A percentile compares a stretch with the other conserved stretches of the same genome.
Evolutionary conservation across 257 asterid genomes (phyloP).

Genomic region (Ophiorrhiza pumila): DNA sequence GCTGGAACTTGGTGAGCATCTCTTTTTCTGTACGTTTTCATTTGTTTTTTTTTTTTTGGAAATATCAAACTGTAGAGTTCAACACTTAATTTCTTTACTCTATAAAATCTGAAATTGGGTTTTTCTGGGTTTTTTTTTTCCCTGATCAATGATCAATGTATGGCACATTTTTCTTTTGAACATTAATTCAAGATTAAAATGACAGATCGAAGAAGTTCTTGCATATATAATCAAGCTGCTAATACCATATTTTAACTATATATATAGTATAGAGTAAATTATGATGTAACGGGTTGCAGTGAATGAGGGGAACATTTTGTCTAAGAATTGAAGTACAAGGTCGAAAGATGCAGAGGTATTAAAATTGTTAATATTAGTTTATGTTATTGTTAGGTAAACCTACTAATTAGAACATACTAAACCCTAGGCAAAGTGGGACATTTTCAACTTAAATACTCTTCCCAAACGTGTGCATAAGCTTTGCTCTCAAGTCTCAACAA

Average conservation of each 20-base stretch:
- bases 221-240: constrained; percentile 19
- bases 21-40: neutral
- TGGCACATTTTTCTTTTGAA: neutral
- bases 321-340: constrained; percentile 25
- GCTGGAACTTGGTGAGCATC: neutral
- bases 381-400: constrained; percentile 34
- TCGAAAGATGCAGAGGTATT: constrained; percentile 13
- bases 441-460: constrained; percentile 12
- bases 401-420: constrained; percentile 20
- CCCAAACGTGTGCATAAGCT: constrained; percentile 30
- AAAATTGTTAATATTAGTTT: constrained; percentile 9
- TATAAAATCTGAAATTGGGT: neutral
- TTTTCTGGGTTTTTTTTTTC: neutral
- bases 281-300: constrained; percentile 25
- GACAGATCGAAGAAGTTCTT: constrained; percentile 3
- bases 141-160: too few relatives aligned
- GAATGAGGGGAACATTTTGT: constrained; percentile 36
- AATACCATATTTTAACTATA: too few relatives aligned
- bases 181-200: neutral
- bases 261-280: too few relatives aligned
- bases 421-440: constrained; percentile 19
- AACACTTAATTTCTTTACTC: neutral
- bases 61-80: neutral
- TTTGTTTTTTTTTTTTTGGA: too few relatives aligned
- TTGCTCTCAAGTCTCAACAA: constrained; percentile 2